A percentile compares a stretch with the other conserved stretches of the same genome.
Conservation (phyloP, 2,329 filamentous ascomycete genomes). For the Chaetomium olivaceum region DNA sequence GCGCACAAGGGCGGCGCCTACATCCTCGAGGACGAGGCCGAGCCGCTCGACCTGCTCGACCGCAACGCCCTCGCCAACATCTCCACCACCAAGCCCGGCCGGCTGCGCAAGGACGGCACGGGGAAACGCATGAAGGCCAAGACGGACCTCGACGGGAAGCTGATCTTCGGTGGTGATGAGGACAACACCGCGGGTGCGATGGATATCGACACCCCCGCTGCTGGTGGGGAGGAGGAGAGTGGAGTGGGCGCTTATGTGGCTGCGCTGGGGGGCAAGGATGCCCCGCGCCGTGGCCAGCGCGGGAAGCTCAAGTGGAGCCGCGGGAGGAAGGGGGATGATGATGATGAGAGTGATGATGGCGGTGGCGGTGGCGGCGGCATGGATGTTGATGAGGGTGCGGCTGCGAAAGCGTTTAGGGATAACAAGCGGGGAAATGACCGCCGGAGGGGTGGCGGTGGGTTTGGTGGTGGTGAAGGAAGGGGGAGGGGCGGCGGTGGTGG, state of each 20-base stretch:
- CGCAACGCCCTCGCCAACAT: conserved; percentile 88
- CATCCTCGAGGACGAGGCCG: conserved; percentile 91
- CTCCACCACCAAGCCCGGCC: conserved; percentile 80
- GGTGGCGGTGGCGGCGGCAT: conserved; percentile 44
- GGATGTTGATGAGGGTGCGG: conserved; percentile 41
- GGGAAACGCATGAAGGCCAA: conserved; percentile 65
- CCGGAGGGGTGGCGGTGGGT: conserved; percentile 3
- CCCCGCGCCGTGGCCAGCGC: conserved; percentile 62
- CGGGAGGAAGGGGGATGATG: conserved; percentile 50
- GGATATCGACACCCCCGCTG: conserved; percentile 53
- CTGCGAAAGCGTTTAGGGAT: conserved; percentile 53
- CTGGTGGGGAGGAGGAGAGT: conserved; percentile 41
- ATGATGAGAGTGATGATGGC: conserved; percentile 46
- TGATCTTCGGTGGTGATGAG: conserved; percentile 66
- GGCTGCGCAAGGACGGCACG: conserved; percentile 59
- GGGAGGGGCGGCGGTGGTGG: conserved; percentile 10
- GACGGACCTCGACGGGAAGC: conserved; percentile 75
- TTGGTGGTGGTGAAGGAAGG: conserved; percentile 6
- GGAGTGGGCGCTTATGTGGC: conserved; percentile 70
- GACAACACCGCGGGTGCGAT: conserved; percentile 52
- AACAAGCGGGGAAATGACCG: conserved; percentile 15
- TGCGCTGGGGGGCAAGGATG: conserved; percentile 67
- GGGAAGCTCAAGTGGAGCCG: conserved; percentile 69
- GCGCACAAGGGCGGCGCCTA: conserved; percentile 70
- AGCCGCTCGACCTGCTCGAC: conserved; percentile 91